phyloP scores from a whole-genome alignment of 1,139 yeast species.

The Sugiyamaella sp. region DNA sequence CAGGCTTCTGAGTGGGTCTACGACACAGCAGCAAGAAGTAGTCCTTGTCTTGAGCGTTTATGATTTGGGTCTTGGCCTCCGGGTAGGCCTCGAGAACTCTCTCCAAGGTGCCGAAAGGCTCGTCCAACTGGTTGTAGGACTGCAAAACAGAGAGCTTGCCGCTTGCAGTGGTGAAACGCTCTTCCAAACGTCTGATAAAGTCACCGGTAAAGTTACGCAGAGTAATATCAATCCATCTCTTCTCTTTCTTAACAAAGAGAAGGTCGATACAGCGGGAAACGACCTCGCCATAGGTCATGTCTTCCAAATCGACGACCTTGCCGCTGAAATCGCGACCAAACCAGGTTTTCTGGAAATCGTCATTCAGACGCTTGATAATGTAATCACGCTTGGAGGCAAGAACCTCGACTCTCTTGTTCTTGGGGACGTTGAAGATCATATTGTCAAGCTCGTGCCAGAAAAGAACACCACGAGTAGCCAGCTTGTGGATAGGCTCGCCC shows the following conservation, averaged over 20 bases:
- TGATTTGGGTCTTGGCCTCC: constrained; percentile 73
- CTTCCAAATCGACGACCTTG: constrained; percentile 83
- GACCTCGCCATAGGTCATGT: constrained; percentile 94
- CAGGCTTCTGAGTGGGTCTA: constrained; percentile 91
- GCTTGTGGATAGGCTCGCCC: constrained; percentile 99
- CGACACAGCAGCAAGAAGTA: constrained; percentile 83
- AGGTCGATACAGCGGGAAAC: constrained; percentile 86
- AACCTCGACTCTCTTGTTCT: constrained; percentile 82
- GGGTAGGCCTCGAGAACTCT: constrained; percentile 69
- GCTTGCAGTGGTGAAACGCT: constrained; percentile 72
- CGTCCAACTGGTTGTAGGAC: constrained; percentile 65
- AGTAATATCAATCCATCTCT: constrained; percentile 86
- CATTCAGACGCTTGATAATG: constrained; percentile 81
- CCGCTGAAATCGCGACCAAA: constrained; percentile 79
- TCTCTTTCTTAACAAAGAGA: constrained; percentile 77
- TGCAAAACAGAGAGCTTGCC: constrained; percentile 67
- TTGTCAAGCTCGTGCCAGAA: constrained; percentile 95
- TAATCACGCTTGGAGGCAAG: constrained; percentile 81
- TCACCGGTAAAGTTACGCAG: constrained; percentile 87
- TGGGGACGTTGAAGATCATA: constrained; percentile 87
- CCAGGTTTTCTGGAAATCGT: constrained; percentile 98
- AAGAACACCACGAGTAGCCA: constrained; percentile 96
- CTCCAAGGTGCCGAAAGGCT: constrained; percentile 64
- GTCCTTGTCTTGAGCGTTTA: constrained; percentile 95
- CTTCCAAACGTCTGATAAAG: constrained; percentile 91